Base-by-base conservation (phyloP, 352 stramenopile genomes). In the Elongisporangium undulatum region DNA sequence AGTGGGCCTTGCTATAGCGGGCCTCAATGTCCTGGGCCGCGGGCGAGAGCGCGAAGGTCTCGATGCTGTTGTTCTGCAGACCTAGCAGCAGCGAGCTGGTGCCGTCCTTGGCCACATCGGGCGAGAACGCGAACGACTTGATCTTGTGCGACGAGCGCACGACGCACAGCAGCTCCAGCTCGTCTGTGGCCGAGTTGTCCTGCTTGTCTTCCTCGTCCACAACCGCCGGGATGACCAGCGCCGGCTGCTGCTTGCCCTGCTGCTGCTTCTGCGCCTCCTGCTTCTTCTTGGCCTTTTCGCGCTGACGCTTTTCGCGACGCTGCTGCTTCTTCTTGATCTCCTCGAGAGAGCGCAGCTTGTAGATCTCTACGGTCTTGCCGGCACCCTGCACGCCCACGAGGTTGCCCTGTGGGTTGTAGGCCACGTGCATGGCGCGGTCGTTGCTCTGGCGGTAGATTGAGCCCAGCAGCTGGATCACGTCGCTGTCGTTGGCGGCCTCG, bases 311-410 rank as follows among this genome's bases (percentile, higher is more conserved):
- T 45, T 96, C 73, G 7, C 89, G 82, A 65, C 92, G 86, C 68
- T 96, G 91, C 41, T 82, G 85, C 71, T 97, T 98, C 77, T 97
- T 97, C 72, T 90, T 93, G 21, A 93, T 93, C 67, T 98, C 87
- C 9, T 90, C 79, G 4, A 72, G 63, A 4, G 75, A 85, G 0
- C 92, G 88, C 38, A 97, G 59, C 24, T 84, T 83, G 69, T 96
- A 98, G 17, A 98, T 69, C 67, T 98, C 90, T 21, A 98, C 73
- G n/a, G 79, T 90, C 69, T 96, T 97, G 13, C 90, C 90, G 16
- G 82, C 75, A 54, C 81, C 88, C 68, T 93, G 84, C 19, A 89
- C 80, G 38, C 82, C 87, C 20, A 96, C 67, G 24, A 94, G 64
- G 53, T 88, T 78, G 48, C 82, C 84, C 4, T 71, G 63, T 2